phyloP scores from a whole-genome alignment of 441 rosid genomes.

The Adansonia grandidieri region DNA sequence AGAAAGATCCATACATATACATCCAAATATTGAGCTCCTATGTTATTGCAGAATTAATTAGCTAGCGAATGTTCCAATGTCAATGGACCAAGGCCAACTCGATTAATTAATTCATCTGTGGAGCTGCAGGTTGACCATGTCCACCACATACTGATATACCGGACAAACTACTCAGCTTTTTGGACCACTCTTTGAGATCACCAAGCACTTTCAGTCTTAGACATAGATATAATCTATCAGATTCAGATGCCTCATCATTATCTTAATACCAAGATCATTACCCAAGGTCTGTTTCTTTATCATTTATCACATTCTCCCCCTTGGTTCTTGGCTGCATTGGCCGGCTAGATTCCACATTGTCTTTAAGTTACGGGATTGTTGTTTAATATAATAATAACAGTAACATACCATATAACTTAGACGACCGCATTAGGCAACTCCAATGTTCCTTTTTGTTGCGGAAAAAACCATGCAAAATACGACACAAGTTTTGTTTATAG shows the following conservation, averaged over 20 bases:
- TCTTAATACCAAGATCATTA: too few relatives aligned
- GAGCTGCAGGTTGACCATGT: neutral
- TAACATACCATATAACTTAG: neutral
- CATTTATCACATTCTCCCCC: neutral
- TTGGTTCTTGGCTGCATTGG: neutral
- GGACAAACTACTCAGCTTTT: neutral
- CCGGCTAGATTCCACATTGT: conserved; percentile 20
- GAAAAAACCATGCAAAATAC: conserved; percentile 13
- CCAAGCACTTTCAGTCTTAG: too few relatives aligned
- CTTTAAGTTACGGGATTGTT: neutral
- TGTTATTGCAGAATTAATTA: neutral
- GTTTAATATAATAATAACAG: neutral
- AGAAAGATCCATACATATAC: neutral
- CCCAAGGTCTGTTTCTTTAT: neutral
- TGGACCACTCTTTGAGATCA: too few relatives aligned
- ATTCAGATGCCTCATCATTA: too few relatives aligned
- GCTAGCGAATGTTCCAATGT: neutral
- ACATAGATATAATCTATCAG: too few relatives aligned
- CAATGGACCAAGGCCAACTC: neutral
- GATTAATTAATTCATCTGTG: neutral
- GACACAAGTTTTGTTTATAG: conserved; percentile 13
- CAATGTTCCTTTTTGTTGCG: neutral
- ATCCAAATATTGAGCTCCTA: neutral
- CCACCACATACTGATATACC: neutral
- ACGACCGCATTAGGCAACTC: neutral